Evolutionary conservation across 306 rosid species (phyloP), one percentile per base, ranked within the genome.

Genomic region (Ziziphus jujuba): DNA sequence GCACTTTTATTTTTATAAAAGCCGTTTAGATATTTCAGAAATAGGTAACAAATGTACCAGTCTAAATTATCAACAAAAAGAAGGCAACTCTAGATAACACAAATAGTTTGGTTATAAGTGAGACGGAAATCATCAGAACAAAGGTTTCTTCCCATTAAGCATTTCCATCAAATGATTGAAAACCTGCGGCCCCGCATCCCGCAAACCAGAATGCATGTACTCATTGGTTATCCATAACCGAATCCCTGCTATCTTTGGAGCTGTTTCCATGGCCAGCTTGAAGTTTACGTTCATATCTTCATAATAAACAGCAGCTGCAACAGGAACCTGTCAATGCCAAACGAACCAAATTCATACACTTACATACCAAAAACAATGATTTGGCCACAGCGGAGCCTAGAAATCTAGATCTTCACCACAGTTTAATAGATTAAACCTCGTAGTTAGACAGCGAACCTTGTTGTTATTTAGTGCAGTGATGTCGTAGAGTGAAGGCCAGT

Each of bases 201-300:
- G 92, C 67, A 93, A 77, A 66, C 99, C 99, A 58, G 99, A 93
- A 87, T 90, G 99, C 99, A 90, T 88, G 75, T 74, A 90, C 75
- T 93, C 97, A 5, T 90, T 93, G 9, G 92, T 90, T 68, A 93
- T 69, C 96, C 96, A 93, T 56, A 75, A 79, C 76, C 96, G 85
- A 66, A 88, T 85, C 79, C 92, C 96, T 17, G 83, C 90, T 59
- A 93, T 90, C 60, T 90, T 84, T 60, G 95, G 71, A 78, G 95
- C 96, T 38, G 99, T 88, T 81, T 93, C 91, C 89, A 40, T 82
- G 43, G 72, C 79, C 72, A 90, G 61, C 79, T 88, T 93, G 73
- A 93, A 88, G 79, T 76, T 88, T 35, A 93, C 99, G 17, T 66
- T 86, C 78, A 85, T 55, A 66, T 93, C 99, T 57, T 93, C 99